Base-by-base conservation (phyloP, 805 yeast species). In the Saccharomycopsis malanga region DNA sequence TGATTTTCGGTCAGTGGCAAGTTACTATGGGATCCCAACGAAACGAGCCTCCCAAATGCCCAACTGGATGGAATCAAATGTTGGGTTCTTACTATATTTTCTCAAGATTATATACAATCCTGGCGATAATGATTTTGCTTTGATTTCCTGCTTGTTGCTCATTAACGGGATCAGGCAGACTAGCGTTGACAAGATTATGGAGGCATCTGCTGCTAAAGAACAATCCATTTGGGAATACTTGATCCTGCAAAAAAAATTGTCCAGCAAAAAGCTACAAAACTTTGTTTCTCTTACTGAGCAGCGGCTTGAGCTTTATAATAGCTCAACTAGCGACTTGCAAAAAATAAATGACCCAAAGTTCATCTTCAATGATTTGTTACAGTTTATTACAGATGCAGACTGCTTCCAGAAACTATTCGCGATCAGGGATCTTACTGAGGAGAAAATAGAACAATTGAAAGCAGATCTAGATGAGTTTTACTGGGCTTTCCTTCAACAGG, bases 41-140 rank as follows among this genome's bases (percentile, higher is more conserved):
- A 62, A 66, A 34, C 74, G 70, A 52, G 60, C 77, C 21, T 65
- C 72, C 1, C 61, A 73, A 14, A 64, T 71, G 3, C 76, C 80
- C 4, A 60, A 67, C 9, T 81, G 87, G 87, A 54, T 71, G 9
- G 49, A 68, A 55, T 55, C 69, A 68, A 18, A 71, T 0, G 67
- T 72, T 24, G 40, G 22, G 22, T 61, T 71, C 39, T 56, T 81
- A 1, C 53, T 81, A 12, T 77, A 78, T 48, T 62, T 78, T 23
- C 55, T 80, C 49, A 72, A 69, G 52, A 62, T 79, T 0, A 29
- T 49, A n/a, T 7, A n/a, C 9, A 60, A 63, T 41, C 65, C 69
- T 9, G 18, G 50, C 1, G 49, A 44, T 4, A 53, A 61, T 1
- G 61, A 61, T 34, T 62, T 64, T 46, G 47, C 67, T 3, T 46